These are phyloP conservation scores for Apophysomyces elegans DNA, from an alignment of 371 early-diverging fungal genomes.

Conservation along the genomic window DNA sequence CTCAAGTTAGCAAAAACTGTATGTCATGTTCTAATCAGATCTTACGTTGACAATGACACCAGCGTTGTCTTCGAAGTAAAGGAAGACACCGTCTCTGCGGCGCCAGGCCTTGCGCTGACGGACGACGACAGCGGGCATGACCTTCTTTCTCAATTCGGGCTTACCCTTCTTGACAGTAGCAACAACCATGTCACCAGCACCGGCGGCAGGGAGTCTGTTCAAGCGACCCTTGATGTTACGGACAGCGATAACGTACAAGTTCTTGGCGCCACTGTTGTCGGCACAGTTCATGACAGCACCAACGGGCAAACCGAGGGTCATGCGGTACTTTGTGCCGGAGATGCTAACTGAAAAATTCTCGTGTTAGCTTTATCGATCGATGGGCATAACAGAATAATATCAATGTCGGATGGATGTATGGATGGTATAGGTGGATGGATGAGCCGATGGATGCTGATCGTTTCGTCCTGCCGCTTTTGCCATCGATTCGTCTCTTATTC, in stretches of 20 bases:
- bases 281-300: slow-evolving; percentile 99
- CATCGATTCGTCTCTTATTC: neutral
- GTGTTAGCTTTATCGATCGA: neutral
- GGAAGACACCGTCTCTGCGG: slow-evolving; percentile 97
- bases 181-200: slow-evolving; percentile 99
- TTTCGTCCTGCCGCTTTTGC: neutral
- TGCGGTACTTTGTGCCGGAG: slow-evolving; percentile 95
- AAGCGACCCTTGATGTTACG: slow-evolving; percentile 96
- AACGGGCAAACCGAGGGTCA: slow-evolving; percentile 99
- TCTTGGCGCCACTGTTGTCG: slow-evolving; percentile 99
- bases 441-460: slow-evolving; percentile 18
- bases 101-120: slow-evolving; percentile 99
- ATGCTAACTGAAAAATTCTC: slow-evolving; percentile 46
- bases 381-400: neutral
- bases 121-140: slow-evolving; percentile 98
- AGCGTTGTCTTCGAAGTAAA: slow-evolving; percentile 88
- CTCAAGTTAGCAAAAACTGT: too few species aligned
- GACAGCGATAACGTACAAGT: slow-evolving; percentile 99
- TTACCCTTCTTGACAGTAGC: slow-evolving; percentile 99
- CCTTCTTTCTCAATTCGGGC: slow-evolving; percentile 99
- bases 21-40: neutral
- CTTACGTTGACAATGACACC: slow-evolving; percentile 53
- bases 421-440: slow-evolving; percentile 17
- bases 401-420: slow-evolving; percentile 2
- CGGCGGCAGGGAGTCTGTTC: slow-evolving; percentile 99